Conservation (phyloP, 768 basidiomycete genomes). For the Candolleomyces efflorescens region DNA sequence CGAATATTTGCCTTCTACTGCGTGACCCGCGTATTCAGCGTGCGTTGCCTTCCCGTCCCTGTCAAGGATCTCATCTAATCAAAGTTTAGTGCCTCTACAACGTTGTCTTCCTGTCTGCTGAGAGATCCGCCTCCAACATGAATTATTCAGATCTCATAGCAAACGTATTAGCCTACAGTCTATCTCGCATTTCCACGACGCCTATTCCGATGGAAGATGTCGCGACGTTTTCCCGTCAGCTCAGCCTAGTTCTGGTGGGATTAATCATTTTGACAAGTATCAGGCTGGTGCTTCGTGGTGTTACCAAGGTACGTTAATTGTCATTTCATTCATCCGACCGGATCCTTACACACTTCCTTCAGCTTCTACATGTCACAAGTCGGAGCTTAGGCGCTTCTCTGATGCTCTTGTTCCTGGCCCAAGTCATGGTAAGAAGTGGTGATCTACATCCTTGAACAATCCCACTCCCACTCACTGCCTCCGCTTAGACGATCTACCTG, state of each 20-base stretch:
- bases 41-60: conserved; percentile 27
- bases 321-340: background rate
- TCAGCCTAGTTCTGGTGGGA: conserved; percentile 69
- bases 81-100: conserved; percentile 45
- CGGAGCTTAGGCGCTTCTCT: conserved; percentile 69
- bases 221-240: conserved; percentile 40
- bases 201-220: conserved; percentile 27
- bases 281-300: conserved; percentile 63
- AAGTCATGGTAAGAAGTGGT: conserved; percentile 64
- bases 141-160: conserved; percentile 41
- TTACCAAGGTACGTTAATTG: conserved; percentile 44
- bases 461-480: conserved; percentile 1
- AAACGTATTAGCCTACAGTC: conserved; percentile 27
- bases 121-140: conserved; percentile 26
- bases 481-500: conserved; percentile 71
- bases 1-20: conserved; percentile 66
- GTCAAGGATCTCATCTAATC: background rate
- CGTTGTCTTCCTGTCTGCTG: conserved; percentile 35
- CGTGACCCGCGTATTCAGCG: conserved; percentile 55
- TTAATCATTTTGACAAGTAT: conserved; percentile 73
- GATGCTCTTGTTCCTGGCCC: conserved; percentile 73
- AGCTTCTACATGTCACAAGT: conserved; percentile 63
- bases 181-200: conserved; percentile 21
- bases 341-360: background rate
- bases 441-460: background rate